A percentile compares a stretch with the other conserved stretches of the same genome.
Evolutionary conservation across 2,329 filamentous ascomycete species (phyloP).

Genomic region (Xylariaceae sp.): DNA sequence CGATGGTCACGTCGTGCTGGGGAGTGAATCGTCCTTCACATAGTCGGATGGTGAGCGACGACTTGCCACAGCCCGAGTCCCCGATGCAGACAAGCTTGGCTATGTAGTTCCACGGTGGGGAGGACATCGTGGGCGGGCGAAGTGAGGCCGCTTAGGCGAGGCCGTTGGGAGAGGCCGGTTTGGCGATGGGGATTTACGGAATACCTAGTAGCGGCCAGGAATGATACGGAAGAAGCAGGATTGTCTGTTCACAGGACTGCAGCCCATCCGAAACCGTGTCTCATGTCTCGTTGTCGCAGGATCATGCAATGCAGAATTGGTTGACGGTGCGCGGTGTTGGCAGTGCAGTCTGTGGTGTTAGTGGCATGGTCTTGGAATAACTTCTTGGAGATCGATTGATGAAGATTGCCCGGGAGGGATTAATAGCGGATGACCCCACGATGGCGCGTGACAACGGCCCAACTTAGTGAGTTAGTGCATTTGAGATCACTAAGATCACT

Average conservation of each 20-base stretch:
- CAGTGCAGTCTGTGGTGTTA: neutral
- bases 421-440: neutral
- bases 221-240: neutral
- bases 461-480: neutral
- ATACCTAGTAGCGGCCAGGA: constrained; percentile 3
- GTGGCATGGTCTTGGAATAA: neutral
- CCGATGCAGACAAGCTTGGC: constrained; percentile 98
- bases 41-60: constrained; percentile 85
- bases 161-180: neutral
- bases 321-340: neutral
- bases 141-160: constrained; percentile 1
- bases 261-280: constrained; percentile 1
- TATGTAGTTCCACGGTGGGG: constrained; percentile 92
- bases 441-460: neutral
- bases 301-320: neutral
- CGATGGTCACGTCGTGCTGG: constrained; percentile 95
- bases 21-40: constrained; percentile 94
- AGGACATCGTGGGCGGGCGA: constrained; percentile 42
- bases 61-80: constrained; percentile 95
- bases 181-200: no score
- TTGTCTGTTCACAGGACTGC: neutral
- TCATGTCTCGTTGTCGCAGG: constrained; percentile 6
- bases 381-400: neutral
- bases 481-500: neutral
- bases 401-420: neutral